Conservation (phyloP, 2,329 filamentous ascomycete species). For the Leptographium galeiforme region DNA sequence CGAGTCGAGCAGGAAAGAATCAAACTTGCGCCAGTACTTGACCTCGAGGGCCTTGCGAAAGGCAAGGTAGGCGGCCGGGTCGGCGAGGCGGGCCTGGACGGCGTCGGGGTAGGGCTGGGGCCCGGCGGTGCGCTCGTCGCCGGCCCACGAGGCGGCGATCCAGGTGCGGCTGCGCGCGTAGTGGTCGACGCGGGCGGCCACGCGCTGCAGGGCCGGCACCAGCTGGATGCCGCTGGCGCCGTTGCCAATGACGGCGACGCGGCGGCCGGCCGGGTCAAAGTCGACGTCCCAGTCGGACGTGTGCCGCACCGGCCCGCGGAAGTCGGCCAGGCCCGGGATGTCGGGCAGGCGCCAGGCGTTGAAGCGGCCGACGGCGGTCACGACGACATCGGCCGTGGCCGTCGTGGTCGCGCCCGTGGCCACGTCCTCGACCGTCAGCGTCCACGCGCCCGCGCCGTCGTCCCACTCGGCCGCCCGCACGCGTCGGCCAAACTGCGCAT, state of each 20-base stretch:
- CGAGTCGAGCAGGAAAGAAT: conserved; percentile 38
- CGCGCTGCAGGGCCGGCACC: conserved; percentile 30
- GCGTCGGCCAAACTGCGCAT: conserved; percentile 39
- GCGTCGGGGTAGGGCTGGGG: conserved; percentile 41
- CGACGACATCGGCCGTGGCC: conserved; percentile 42
- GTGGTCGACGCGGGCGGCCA: conserved; percentile 41
- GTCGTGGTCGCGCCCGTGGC: conserved; percentile 20
- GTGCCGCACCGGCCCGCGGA: conserved; percentile 39
- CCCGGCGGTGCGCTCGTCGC: conserved; percentile 38
- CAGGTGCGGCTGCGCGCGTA: conserved; percentile 54
- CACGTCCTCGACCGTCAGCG: conserved; percentile 29
- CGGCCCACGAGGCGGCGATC: conserved; percentile 50
- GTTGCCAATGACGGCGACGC: conserved; percentile 39
- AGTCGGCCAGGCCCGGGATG: conserved; percentile 35
- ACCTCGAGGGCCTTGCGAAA: conserved; percentile 45
- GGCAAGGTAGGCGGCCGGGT: conserved; percentile 44
- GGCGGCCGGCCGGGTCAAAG: conserved; percentile 31
- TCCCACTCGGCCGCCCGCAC: conserved; percentile 46
- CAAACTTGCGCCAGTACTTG: conserved; percentile 49
- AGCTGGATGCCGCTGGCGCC: conserved; percentile 43
- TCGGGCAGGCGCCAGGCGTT: conserved; percentile 35
- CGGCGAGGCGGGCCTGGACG: conserved; percentile 38
- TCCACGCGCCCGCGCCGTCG: conserved; percentile 38
- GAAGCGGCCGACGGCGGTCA: conserved; percentile 53
- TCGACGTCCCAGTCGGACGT: conserved; percentile 40